phyloP scores from a whole-genome alignment of 2,329 filamentous ascomycete genomes.

The Tolypocladium pustulatum region DNA sequence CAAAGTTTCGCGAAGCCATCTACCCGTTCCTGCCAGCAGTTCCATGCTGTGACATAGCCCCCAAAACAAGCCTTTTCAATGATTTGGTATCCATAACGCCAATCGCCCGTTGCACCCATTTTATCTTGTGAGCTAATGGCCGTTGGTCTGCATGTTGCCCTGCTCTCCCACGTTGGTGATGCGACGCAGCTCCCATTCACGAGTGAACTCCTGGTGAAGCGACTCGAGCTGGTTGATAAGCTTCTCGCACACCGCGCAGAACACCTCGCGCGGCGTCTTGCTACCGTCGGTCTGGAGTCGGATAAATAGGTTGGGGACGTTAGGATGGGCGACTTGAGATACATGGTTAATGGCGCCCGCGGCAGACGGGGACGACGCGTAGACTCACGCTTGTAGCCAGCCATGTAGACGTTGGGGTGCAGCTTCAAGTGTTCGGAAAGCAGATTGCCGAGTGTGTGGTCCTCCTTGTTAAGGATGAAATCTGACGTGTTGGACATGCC shows the following conservation, averaged over 20 bases:
- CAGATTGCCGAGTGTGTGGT: slow-evolving; percentile 90
- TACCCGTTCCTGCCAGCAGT: neutral
- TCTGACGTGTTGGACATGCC: slow-evolving; percentile 91
- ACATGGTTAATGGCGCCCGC: slow-evolving; percentile 5
- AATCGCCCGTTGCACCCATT: slow-evolving; percentile 3
- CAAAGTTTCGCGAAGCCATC: neutral
- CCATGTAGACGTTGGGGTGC: slow-evolving; percentile 75
- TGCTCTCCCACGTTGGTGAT: slow-evolving; percentile 62
- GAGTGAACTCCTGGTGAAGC: slow-evolving; percentile 79
- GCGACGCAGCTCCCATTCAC: slow-evolving; percentile 81
- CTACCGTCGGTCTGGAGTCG: slow-evolving; percentile 87
- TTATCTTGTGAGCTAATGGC: slow-evolving; percentile 13
- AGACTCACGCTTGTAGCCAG: slow-evolving; percentile 73
- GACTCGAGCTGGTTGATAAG: slow-evolving; percentile 72
- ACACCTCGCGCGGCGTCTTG: slow-evolving; percentile 78
- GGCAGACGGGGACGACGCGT: slow-evolving; percentile 16
- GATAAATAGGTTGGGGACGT: slow-evolving; percentile 53
- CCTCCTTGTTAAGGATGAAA: slow-evolving; percentile 93
- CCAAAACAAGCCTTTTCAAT: slow-evolving; percentile 4
- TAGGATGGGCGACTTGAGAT: slow-evolving; percentile 41
- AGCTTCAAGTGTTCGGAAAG: slow-evolving; percentile 77
- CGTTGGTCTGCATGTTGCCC: slow-evolving; percentile 29
- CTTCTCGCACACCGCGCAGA: slow-evolving; percentile 70
- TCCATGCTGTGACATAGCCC: neutral
- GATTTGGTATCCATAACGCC: slow-evolving; percentile 13